These are phyloP conservation scores for Biscutella laevigata DNA, from an alignment of 441 rosid genomes.

Conservation along the genomic window DNA sequence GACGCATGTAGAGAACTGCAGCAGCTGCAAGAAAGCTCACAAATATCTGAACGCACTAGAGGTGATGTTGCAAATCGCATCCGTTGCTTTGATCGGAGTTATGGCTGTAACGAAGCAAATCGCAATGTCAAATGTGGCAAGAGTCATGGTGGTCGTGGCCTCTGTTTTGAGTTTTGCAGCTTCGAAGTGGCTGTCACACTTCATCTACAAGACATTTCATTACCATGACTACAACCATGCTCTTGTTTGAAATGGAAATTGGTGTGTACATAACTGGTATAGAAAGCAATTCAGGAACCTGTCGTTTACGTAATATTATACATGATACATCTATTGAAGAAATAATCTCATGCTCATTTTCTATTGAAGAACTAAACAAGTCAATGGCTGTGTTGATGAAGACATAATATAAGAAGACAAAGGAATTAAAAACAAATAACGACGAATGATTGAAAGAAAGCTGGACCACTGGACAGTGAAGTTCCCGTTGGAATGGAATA, in stretches of 20 bases:
- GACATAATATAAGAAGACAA: not conserved
- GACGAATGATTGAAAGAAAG: too few relatives aligned
- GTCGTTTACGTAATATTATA: not conserved
- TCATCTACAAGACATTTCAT: constrained; percentile 62
- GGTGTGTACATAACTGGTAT: constrained; percentile 6
- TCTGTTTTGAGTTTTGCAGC: constrained; percentile 61
- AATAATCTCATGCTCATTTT: not conserved
- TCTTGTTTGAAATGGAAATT: constrained; percentile 31
- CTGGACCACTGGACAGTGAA: not conserved
- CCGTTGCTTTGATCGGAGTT: constrained; percentile 47
- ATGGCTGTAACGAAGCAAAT: constrained; percentile 47
- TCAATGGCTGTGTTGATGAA: too few relatives aligned
- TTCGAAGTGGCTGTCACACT: constrained; percentile 68
- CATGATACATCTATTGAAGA: not conserved
- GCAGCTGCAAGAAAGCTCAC: constrained; percentile 60
- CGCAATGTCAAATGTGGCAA: constrained; percentile 33
- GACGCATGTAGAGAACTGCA: constrained; percentile 81
- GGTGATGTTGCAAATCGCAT: constrained; percentile 47
- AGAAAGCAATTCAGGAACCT: not conserved
- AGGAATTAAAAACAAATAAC: too few relatives aligned
- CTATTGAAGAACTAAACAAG: too few relatives aligned
- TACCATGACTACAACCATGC: constrained; percentile 87
- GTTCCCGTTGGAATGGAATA: not conserved
- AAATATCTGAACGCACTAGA: constrained; percentile 54
- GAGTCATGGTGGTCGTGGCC: constrained; percentile 34